Evolutionary conservation across 1,284 basidiomycete genomes (phyloP), one percentile per base, ranked within the genome.

Genomic region (Papiliotrema laurentii): DNA sequence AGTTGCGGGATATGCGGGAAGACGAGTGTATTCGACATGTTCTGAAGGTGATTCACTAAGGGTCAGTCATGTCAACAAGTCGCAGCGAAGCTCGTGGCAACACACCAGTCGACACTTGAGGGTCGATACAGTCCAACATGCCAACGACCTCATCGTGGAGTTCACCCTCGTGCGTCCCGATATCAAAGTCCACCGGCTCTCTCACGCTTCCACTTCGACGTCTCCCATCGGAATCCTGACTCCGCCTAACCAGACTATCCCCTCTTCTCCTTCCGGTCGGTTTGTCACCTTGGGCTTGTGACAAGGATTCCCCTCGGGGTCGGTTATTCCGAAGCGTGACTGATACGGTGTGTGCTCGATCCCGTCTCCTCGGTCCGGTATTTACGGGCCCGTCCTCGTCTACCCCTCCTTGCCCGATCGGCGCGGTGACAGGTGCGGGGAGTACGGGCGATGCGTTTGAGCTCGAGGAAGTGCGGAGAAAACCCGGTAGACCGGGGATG

Each of bases 21-120:
- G 43, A 74, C 53, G 47, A 74, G 62, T 2, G 59, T 61, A 50
- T 74, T 74, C 7, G 70, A 67, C 30, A 70, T 59, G 47, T 74
- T 71, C 54, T 74, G 72, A 5, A 74, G 54, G 37, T 69, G 62
- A 46, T 69, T 69, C 13, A 74, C 71, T 65, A 24, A 14, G 18
- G 2, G 30, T 40, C 18, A 43, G 30, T 22, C 31, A 33, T 5
- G 24, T 45, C 18, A 43, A 36, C 25, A 21, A 11, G 16, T 2
- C 16, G 19, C n/a, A 35, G 31, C 1, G 24, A 19, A 11, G 5
- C 28, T 47, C 21, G 45, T 19, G 7, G 25, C 37, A 18, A 44
- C 61, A 46, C 26, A 71, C 67, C 59, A 2, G 68, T 72, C 0
- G 67, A 58, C 5, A 72, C 66, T 19, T 68, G 56, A 5, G 61